Conservation (phyloP, 192 early-diverging fungal species). For the Ramicandelaber brevisporus region DNA sequence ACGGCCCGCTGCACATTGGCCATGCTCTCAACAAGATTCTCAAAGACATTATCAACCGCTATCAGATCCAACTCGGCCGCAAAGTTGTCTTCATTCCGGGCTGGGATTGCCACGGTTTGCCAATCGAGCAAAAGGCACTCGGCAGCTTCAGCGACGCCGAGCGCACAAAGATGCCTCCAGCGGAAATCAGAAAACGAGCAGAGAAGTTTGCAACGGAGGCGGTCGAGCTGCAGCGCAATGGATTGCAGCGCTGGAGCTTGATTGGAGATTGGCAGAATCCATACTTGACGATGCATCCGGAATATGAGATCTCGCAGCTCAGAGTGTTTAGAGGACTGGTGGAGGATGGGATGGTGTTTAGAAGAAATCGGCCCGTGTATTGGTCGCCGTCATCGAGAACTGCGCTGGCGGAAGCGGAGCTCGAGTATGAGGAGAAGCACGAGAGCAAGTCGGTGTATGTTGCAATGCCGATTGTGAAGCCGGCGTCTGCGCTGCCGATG, state of each 20-base stretch:
- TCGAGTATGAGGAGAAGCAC: slow-evolving; percentile 57
- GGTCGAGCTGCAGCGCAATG: slow-evolving; percentile 24
- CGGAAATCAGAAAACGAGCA: slow-evolving; percentile 16
- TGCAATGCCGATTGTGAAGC: slow-evolving; percentile 22
- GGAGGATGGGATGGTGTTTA: slow-evolving; percentile 40
- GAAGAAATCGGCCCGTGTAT: slow-evolving; percentile 55
- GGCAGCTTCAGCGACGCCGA: slow-evolving; percentile 21
- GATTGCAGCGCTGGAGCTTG: slow-evolving; percentile 36
- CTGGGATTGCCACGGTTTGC: slow-evolving; percentile 59
- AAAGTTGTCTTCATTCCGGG: slow-evolving; percentile 50
- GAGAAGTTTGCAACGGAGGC: slow-evolving; percentile 28
- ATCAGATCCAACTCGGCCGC: slow-evolving; percentile 38
- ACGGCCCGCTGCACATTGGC: slow-evolving; percentile 42
- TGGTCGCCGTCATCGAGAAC: slow-evolving; percentile 66
- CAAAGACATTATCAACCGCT: slow-evolving; percentile 53
- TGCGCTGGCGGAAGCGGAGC: slow-evolving; percentile 53
- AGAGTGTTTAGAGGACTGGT: slow-evolving; percentile 46
- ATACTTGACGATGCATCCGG: slow-evolving; percentile 41
- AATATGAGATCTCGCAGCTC: slow-evolving; percentile 46
- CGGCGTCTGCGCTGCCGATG: slow-evolving; percentile 3
- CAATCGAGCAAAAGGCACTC: slow-evolving; percentile 57
- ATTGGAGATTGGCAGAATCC: slow-evolving; percentile 50
- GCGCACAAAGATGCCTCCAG: slow-evolving; percentile 8
- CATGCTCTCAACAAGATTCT: slow-evolving; percentile 64
- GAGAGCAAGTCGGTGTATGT: slow-evolving; percentile 42